Evolutionary conservation across 345 rosid species (phyloP), one percentile per base, ranked within the genome.

Genomic region (Isatis tinctoria): DNA sequence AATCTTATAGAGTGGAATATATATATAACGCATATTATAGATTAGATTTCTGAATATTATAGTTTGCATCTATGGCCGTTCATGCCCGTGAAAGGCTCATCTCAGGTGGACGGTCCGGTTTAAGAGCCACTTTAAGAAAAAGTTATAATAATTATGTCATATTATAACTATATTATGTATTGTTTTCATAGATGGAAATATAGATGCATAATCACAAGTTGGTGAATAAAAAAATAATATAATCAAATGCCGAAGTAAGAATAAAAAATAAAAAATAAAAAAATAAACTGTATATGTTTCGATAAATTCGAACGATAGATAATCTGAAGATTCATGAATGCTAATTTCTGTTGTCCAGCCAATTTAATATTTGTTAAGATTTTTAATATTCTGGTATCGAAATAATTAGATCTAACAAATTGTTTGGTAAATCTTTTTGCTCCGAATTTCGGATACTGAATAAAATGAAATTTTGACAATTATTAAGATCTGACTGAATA

Each of bases 1-100:
- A 75, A 68, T 75, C 74, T 41, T 32, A 26, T n/a, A 51, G 3
- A 75, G 20, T 51, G 53, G 73, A 58, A 58, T 66, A 74, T 48
- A 45, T 44, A 64, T 47, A 48, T 36, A 64, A 41, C 10, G 20
- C 56, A 73, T 41, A 41, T 37, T 28, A 10, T n/a, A 20, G 1
- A 56, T 17, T 60, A 24, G 7, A 13, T 52, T 39, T 48, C 3
- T 17, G 6, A 27, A 5, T 13, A 28, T 14, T 16, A 24, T 35
- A 26, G 27, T 4, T 27, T 22, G 24, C 24, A 4, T 4, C 6
- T 2, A 26, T 67, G 73, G 6, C 79, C 35, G 22, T 75, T 67
- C 63, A 48, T n/a, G n/a, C 27, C 44, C 62, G 30, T 60, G 11
- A 12, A 40, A 67, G 73, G 78, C 39, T 57, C 51, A 57, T 57